phyloP scores from a whole-genome alignment of 192 early-diverging fungal species.

The Allomyces javanicus region DNA sequence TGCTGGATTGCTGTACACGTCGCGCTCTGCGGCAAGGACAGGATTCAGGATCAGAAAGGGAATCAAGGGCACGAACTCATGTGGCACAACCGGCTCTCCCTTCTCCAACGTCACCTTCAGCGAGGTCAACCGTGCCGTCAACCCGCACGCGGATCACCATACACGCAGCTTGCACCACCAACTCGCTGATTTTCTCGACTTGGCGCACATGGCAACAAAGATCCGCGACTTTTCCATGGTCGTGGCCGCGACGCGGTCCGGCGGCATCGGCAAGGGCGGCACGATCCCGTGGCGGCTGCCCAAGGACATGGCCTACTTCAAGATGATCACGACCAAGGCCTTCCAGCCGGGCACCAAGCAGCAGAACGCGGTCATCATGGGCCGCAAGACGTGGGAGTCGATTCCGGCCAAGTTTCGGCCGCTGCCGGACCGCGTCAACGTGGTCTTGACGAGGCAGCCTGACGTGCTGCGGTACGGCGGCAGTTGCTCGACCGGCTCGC shows the following conservation, averaged over 20 bases:
- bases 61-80: no score
- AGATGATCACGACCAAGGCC: slow-evolving; percentile 29
- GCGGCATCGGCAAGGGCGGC: slow-evolving; percentile 56
- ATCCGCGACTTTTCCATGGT: slow-evolving; percentile 30
- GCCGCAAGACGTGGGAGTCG: slow-evolving; percentile 79
- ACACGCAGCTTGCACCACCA: no score
- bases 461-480: slow-evolving; percentile 23
- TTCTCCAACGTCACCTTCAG: no score
- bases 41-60: no score
- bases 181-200: no score
- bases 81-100: no score
- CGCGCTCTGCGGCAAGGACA: no score
- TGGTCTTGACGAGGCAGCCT: slow-evolving; percentile 54
- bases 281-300: slow-evolving; percentile 70
- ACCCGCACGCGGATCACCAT: no score
- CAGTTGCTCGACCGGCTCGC: no score
- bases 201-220: no score
- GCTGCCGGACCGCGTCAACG: slow-evolving; percentile 54
- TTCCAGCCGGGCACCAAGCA: slow-evolving; percentile 2
- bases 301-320: slow-evolving; percentile 73
- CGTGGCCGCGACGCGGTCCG: slow-evolving; percentile 50
- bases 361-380: slow-evolving; percentile 82
- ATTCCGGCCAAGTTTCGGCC: slow-evolving; percentile 69
- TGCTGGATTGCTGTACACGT: no score
- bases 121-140: no score